Base-by-base conservation (phyloP, 805 yeast genomes). In the Hanseniaspora opuntiae region DNA sequence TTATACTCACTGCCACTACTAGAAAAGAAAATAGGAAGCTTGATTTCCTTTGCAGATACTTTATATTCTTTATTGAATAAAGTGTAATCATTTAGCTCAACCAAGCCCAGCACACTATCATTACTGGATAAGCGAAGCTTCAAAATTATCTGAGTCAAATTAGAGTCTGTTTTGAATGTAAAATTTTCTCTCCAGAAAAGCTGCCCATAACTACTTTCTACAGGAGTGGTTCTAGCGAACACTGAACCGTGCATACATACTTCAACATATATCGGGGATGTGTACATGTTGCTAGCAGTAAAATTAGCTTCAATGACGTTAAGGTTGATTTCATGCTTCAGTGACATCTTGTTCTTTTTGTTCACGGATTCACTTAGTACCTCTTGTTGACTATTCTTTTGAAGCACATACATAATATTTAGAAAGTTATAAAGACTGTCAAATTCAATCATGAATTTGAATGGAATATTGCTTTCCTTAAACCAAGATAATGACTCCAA, bases 141-240 rank as follows among this genome's bases (percentile, higher is more conserved):
- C 58, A 79, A 71, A 62, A 71, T 72, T 60, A 73, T 77, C 3
- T 80, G 78, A 45, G 73, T 56, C 7, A 69, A 52, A 10, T 85
- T 82, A 41, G 81, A 68, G 49, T 80, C 77, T n/a, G 84, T 68
- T 1, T 74, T 68, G 61, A 85, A 84, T 8, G 45, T 30, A 22
- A 53, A 42, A 45, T 73, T 77, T 61, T 89, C 96, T 62, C 88
- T 78, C 93, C 96, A 89, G 62, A 86, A 86, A 1, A 95, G 89
- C 53, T 74, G 73, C 0, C 64, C 58, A 3, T 65, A 55, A 4
- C 42, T 47, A 45, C 74, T 69, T 37, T 71, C 68, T 0, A 82
- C 82, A 7, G 77, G 70, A 2, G 88, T 81, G 0, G 96, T 86
- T 58, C 87, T 71, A 38, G 84, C 86, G 86, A 90, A 84, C 0